Conservation (phyloP, 208 protist genomes). For the Crithidia acanthocephali region DNA sequence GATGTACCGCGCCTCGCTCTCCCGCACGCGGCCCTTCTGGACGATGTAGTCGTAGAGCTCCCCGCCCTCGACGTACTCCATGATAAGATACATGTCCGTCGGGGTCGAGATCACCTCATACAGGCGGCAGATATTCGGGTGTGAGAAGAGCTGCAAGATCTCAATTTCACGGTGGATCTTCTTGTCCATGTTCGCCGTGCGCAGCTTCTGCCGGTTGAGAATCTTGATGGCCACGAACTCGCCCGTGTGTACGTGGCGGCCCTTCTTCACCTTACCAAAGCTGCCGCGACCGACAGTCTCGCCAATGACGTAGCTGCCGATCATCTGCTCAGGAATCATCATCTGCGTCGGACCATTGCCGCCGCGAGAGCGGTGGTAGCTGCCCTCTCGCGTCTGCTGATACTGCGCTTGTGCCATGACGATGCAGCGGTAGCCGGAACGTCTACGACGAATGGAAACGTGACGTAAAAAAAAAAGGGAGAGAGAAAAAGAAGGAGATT, state of each 20-base stretch:
- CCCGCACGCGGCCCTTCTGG: slow-evolving; percentile 93
- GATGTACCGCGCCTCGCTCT: slow-evolving; percentile 95
- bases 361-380: slow-evolving; percentile 21
- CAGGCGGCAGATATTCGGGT: slow-evolving; percentile 99
- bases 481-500: neutral
- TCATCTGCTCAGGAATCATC: slow-evolving; percentile 63
- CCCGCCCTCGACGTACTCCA: slow-evolving; percentile 99
- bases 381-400: slow-evolving; percentile 20
- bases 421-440: neutral
- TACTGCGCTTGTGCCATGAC: slow-evolving; percentile 28
- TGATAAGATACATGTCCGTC: slow-evolving; percentile 99
- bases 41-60: slow-evolving; percentile 99
- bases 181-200: slow-evolving; percentile 92
- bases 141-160: slow-evolving; percentile 98
- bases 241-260: slow-evolving; percentile 95
- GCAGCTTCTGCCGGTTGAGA: slow-evolving; percentile 98
- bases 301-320: slow-evolving; percentile 98
- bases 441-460: no score
- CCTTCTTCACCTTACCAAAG: slow-evolving; percentile 99
- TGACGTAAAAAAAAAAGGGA: slow-evolving; percentile 21
- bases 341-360: neutral
- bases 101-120: slow-evolving; percentile 98
- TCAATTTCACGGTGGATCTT: slow-evolving; percentile 98
- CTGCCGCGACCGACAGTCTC: slow-evolving; percentile 99
- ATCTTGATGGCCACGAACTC: slow-evolving; percentile 99